Evolutionary conservation across 306 rosid species (phyloP).

Genomic region (Inga laurina): DNA sequence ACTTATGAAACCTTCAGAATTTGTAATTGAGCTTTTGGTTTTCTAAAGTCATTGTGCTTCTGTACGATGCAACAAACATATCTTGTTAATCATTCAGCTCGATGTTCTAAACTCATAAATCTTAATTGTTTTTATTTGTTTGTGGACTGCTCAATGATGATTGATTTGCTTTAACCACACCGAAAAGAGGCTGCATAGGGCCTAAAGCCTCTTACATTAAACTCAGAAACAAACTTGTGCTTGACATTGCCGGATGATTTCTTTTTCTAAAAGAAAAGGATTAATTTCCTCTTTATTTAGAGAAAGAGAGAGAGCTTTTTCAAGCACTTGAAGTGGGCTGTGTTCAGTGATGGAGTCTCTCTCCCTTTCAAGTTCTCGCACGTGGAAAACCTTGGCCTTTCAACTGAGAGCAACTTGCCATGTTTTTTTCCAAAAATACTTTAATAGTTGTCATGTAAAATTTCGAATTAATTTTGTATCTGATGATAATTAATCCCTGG

Average conservation of each 20-base stretch:
- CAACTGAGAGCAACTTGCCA: too few species aligned
- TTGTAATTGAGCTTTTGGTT: neutral
- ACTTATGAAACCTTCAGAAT: too few species aligned
- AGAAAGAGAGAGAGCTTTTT: neutral
- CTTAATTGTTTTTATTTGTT: neutral
- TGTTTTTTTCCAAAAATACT: too few species aligned
- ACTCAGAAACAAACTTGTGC: neutral
- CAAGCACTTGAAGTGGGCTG: neutral
- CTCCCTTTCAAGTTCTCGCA: constrained; percentile 28
- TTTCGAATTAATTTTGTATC: neutral
- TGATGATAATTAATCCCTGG: neutral
- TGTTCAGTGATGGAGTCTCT: constrained; percentile 21
- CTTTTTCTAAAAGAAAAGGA: neutral
- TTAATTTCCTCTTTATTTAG: neutral
- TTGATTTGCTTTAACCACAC: constrained; percentile 39
- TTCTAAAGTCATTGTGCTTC: too few species aligned
- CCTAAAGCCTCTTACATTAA: neutral
- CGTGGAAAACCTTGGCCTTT: too few species aligned
- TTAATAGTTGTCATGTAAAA: neutral
- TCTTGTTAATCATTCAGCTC: neutral
- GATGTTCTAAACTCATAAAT: neutral
- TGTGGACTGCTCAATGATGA: constrained; percentile 64
- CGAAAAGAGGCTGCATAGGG: neutral
- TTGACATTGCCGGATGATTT: neutral
- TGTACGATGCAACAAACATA: neutral